phyloP scores from a whole-genome alignment of 768 basidiomycete genomes.

The Coprinopsis marcescibilis region DNA sequence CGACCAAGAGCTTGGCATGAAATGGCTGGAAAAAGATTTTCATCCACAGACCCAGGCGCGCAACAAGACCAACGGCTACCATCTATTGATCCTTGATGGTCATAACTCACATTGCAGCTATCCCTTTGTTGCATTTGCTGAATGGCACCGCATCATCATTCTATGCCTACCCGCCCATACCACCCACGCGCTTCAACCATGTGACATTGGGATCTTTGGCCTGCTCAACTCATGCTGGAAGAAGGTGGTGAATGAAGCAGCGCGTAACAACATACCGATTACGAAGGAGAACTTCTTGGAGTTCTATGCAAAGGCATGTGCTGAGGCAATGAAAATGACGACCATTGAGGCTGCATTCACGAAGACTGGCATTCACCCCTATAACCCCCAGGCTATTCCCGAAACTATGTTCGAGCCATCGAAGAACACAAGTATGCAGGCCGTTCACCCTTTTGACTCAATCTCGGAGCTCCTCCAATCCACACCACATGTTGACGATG shows the following conservation, averaged over 20 bases:
- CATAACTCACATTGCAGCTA: constrained; percentile 31
- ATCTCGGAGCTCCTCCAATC: constrained; percentile 12
- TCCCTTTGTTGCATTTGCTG: constrained; percentile 22
- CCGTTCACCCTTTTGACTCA: constrained; percentile 19
- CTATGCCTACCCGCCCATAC: constrained; percentile 32
- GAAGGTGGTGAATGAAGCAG: constrained; percentile 14
- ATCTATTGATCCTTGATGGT: constrained; percentile 32
- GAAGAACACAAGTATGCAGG: constrained; percentile 21
- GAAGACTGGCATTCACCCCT: constrained; percentile 26
- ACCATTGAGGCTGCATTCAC: constrained; percentile 26
- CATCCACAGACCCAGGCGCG: constrained; percentile 17
- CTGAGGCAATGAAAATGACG: constrained; percentile 16
- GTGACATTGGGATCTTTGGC: constrained; percentile 32
- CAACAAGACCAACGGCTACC: constrained; percentile 16
- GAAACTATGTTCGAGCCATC: constrained; percentile 18
- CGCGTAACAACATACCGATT: constrained; percentile 15
- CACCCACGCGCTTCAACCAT: constrained; percentile 31
- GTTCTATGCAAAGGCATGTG: constrained; percentile 20
- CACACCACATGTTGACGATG: not conserved
- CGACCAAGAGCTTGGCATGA: constrained; percentile 16
- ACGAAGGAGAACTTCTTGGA: constrained; percentile 24
- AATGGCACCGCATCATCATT: constrained; percentile 22
- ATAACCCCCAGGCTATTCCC: constrained; percentile 19
- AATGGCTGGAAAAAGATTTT: constrained; percentile 30
- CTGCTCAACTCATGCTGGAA: constrained; percentile 23